A percentile compares a stretch with the other conserved stretches of the same genome.
Conservation (phyloP, 2,329 filamentous ascomycete genomes). For the Chaetomiaceae sp. region DNA sequence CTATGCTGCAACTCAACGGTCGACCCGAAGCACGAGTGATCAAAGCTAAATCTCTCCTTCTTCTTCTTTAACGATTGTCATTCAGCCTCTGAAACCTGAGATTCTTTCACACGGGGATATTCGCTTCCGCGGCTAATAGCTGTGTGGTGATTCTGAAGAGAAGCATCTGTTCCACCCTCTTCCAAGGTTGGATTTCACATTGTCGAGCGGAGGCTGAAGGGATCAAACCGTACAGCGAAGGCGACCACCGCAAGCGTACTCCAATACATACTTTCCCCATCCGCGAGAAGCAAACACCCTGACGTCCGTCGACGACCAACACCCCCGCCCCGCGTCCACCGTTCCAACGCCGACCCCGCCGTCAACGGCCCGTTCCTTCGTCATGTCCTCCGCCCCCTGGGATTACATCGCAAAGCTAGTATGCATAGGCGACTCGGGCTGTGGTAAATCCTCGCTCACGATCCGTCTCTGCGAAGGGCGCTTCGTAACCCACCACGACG, state of each 20-base stretch:
- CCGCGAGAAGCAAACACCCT: background rate
- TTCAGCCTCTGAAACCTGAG: background rate
- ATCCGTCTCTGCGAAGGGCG: conserved; percentile 95
- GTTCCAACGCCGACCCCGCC: no score
- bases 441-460: conserved; percentile 90
- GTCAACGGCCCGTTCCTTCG: conserved; percentile 17
- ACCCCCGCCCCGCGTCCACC: background rate
- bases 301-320: background rate
- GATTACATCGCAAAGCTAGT: conserved; percentile 99
- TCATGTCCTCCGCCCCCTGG: conserved; percentile 69
- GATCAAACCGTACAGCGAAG: no score
- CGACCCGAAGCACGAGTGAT: background rate
- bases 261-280: background rate
- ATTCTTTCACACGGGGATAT: background rate
- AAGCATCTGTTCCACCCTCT: background rate
- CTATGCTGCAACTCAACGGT: background rate
- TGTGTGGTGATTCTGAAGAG: background rate
- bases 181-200: background rate
- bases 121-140: background rate
- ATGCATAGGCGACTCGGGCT: conserved; percentile 93
- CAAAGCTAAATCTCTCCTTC: no score
- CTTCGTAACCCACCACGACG: conserved; percentile 91
- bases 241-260: background rate
- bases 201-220: background rate
- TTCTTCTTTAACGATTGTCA: background rate